Conservation (phyloP, 1,284 basidiomycete genomes). For the Microbotryum lychnidis-dioicae region DNA sequence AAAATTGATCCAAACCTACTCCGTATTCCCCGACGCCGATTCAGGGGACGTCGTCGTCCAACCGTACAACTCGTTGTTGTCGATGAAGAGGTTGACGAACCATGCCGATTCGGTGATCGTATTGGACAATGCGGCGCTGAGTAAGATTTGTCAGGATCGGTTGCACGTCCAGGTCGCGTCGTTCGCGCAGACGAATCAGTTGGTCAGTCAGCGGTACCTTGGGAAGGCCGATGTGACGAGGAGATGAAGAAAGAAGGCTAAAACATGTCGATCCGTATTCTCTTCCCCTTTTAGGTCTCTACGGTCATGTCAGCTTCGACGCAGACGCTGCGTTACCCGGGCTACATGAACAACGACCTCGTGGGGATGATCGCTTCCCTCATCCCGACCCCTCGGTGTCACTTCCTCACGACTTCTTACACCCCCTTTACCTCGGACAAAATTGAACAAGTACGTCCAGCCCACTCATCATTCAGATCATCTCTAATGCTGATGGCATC, state of each 20-base stretch:
- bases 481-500: background rate
- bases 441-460: conserved; percentile 58
- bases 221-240: too few species aligned
- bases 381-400: conserved; percentile 96
- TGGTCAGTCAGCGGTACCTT: conserved; percentile 48
- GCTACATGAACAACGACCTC: conserved; percentile 99
- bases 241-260: background rate
- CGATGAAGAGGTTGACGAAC: conserved; percentile 87
- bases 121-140: conserved; percentile 93
- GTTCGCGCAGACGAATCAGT: conserved; percentile 90
- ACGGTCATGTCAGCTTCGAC: conserved; percentile 97
- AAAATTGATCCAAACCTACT: conserved; percentile 98
- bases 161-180: conserved; percentile 83
- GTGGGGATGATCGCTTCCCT: conserved; percentile 95
- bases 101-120: conserved; percentile 97
- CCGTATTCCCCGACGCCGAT: conserved; percentile 84
- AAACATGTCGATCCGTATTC: background rate
- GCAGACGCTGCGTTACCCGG: conserved; percentile 91
- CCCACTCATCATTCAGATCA: background rate
- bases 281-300: conserved; percentile 54
- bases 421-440: conserved; percentile 96
- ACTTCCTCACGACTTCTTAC: conserved; percentile 99
- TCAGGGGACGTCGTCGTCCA: conserved; percentile 92
- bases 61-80: conserved; percentile 92
- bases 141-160: conserved; percentile 55